Base-by-base conservation (phyloP, 139 green algal species). In the Chlorella sp. region DNA sequence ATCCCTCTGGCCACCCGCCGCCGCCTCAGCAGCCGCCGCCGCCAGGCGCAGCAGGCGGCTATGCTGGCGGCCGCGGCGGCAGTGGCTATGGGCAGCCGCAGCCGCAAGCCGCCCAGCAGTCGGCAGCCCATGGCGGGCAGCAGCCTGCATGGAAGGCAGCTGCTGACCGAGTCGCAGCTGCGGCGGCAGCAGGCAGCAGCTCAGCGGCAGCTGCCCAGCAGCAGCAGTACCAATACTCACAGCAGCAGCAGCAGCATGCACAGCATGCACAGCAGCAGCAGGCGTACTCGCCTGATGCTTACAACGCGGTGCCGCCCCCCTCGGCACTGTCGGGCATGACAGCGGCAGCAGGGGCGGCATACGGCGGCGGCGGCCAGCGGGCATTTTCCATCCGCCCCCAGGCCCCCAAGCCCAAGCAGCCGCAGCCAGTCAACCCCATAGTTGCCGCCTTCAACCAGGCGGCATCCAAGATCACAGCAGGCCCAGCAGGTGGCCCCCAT, bases 321-420 rank as follows among this genome's bases (percentile, higher is more conserved):
- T 14, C 68, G 2, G 40, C 48, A 0, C 36, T 80, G n/a, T 6
- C 58, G 9, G 19, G 56, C 51, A 60, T 41, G 38, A n/a, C 70
- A 36, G 30, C 34, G 13, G 17, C 60, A 73, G 41, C 32, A 26
- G 51, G 14, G 14, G 56, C 77, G 3, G 76, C 36, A 43, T 44
- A 46, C 17, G 72, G 81, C 36, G 26, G 7, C 20, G 8, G 13
- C 5, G 24, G 84, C 67, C 17, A 62, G 5, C n/a, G 84, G 22
- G n/a, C 51, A 16, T 87, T 90, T 76, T 62, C 48, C 60, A 87
- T 90, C 40, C 68, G 69, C 9, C 81, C 86, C 14, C 86, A 90
- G 82, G 20, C 81, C 46, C 69, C 74, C 82, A 86, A 77, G 64
- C 56, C 56, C 40, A 75, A 54, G 41, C 56, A n/a, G 44, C 62